These are phyloP conservation scores for Termitomyces sp. DNA, from an alignment of 768 basidiomycete species.

Conservation along the genomic window DNA sequence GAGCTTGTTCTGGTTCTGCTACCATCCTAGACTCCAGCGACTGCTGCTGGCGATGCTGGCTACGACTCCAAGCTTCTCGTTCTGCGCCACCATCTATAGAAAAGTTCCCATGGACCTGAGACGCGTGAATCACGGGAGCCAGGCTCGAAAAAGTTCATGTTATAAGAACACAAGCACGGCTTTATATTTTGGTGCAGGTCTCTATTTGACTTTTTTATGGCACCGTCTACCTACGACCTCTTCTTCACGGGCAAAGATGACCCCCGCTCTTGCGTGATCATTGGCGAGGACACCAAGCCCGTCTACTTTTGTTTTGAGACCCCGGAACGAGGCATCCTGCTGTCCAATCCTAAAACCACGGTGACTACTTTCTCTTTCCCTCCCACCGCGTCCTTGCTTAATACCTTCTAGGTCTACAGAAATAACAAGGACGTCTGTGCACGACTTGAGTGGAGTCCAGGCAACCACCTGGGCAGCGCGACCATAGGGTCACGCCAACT, in stretches of 20 bases:
- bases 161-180: conserved; percentile 38
- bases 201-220: conserved; percentile 33
- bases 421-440: conserved; percentile 49
- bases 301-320: conserved; percentile 71
- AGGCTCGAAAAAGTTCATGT: conserved; percentile 38
- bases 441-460: conserved; percentile 46
- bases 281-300: conserved; percentile 57
- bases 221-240: conserved; percentile 46
- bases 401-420: conserved; percentile 32
- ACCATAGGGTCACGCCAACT: conserved; percentile 51
- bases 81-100: conserved; percentile 46
- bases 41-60: neutral
- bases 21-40: conserved; percentile 5
- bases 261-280: conserved; percentile 64
- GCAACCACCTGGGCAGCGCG: conserved; percentile 53
- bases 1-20: conserved; percentile 3
- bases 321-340: conserved; percentile 36
- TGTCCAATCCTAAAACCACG: conserved; percentile 43
- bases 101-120: conserved; percentile 48
- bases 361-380: conserved; percentile 25
- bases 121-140: conserved; percentile 50
- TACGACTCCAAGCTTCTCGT: conserved; percentile 30
- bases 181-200: conserved; percentile 28
- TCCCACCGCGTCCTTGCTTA: conserved; percentile 6
- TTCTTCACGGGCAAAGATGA: conserved; percentile 72